Base-by-base conservation (phyloP, 2,329 filamentous ascomycete species). In the Lojkania enalia region DNA sequence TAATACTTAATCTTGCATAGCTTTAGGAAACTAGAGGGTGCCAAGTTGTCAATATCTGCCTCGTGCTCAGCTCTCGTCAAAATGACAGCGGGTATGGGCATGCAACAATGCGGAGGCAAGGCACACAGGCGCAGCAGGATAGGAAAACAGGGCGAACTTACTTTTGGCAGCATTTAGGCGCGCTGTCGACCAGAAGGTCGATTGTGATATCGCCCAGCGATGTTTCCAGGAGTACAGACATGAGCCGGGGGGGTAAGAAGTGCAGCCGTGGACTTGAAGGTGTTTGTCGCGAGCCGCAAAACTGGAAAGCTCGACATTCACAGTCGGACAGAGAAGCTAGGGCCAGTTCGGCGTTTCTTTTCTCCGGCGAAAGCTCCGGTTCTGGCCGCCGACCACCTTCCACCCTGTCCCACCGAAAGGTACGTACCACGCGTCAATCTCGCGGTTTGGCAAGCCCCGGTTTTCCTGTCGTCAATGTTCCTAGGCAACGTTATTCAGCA, bases 1-100 rank as follows among this genome's bases (percentile, higher is more conserved):
- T 96, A 99, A 76, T 97, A 99, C 76, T 96, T 99, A 73, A 90
- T 78, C 75, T 97, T 97, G 83, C 94, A 96, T 60, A 99, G 88
- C 79, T 99, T 97, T 45, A 99, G 77, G 71, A 99, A 97, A 79
- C 90, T 95, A 58, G 63, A 57, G 47, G n/a, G 58, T 35, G 57
- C 59, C 63, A 63, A 71, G 55, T 62, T 76, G 76, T 84, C 76
- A 78, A 76, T 75, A 63, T 65, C 63, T 73, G 57, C 61, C 52
- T 47, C 58, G 57, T 69, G 67, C 76, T 86, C 76, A 84, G 82
- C 75, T 66, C n/a, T 72, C 64, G 64, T 62, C 52, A 52, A n/a
- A 58, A 58, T 52, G 58, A 63, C 55, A 51, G 61, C 51, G 52
- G 52, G 47, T 52, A 44, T 38, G 39, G 42, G 51, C 51, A 52